Conservation (phyloP, 140 eudicot species). For the Oenanthe javanica region DNA sequence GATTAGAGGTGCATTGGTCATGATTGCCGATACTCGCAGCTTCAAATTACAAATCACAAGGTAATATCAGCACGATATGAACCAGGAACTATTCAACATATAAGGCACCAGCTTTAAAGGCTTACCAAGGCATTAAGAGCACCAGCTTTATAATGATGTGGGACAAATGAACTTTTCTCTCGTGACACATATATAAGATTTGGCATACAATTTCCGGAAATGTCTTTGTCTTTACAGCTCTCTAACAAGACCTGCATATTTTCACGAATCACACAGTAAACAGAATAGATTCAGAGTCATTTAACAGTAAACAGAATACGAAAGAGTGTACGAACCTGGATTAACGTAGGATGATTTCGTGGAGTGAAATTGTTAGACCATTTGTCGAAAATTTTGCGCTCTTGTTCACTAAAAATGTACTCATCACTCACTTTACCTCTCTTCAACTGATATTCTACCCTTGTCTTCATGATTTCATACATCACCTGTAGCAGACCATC, state of each 20-base stretch:
- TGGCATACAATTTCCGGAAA: slow-evolving; percentile 33
- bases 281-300: not conserved
- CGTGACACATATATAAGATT: slow-evolving; percentile 45
- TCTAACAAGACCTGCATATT: slow-evolving; percentile 35
- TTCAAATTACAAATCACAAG: slow-evolving; percentile 12
- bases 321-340: slow-evolving; percentile 34
- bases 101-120: too few species aligned
- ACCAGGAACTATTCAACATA: too few species aligned
- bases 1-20: slow-evolving; percentile 70
- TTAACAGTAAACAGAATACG: not conserved
- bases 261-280: not conserved
- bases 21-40: slow-evolving; percentile 68
- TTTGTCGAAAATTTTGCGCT: slow-evolving; percentile 20
- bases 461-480: slow-evolving; percentile 58
- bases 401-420: slow-evolving; percentile 17
- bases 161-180: slow-evolving; percentile 23
- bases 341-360: slow-evolving; percentile 50
- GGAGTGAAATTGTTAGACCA: slow-evolving; percentile 43
- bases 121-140: slow-evolving; percentile 42
- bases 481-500: slow-evolving; percentile 22
- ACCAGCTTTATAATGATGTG: slow-evolving; percentile 49
- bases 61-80: not conserved
- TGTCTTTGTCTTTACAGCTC: slow-evolving; percentile 26
- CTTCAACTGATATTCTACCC: slow-evolving; percentile 33
- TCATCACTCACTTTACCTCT: slow-evolving; percentile 28